Evolutionary conservation across 805 yeast species (phyloP), one percentile per base, ranked within the genome.

Genomic region (Schwanniomyces polymorphus): DNA sequence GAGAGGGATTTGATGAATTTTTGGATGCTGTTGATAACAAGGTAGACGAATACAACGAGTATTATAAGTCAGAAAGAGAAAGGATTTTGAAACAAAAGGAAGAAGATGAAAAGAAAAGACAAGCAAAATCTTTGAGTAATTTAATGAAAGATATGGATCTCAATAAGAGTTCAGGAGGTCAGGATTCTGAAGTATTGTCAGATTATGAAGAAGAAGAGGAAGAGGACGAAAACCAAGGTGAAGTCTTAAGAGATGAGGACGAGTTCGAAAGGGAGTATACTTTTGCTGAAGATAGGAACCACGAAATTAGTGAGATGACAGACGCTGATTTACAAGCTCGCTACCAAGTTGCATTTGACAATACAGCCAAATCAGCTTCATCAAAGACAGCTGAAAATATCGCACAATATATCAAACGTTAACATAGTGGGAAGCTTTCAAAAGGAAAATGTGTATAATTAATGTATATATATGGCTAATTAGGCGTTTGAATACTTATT

Each of bases 1-100:
- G 99, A 14, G 86, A 78, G 2, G 99, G 99, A 0, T 88, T 94
- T 62, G 97, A 91, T 61, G 96, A 91, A 18, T 92, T 94, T 60
- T 64, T 92, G 59, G 74, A 71, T n/a, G 87, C 89, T 1, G 94
- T 94, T 5, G 96, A 89, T 58, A 78, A 80, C 49, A 94, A 94
- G 68, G 91, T 85, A 41, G 88, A 84, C 33, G 99, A 94, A 67
- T 94, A 86, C 65, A 82, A 90, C 49, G 82, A 83, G 49, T 91
- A 76, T 58, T 94, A 94, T 65, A 82, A 82, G 59, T 84, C 84
- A 7, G 98, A 94, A 70, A 80, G 97, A 61, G 97, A 92, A 49
- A 75, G 87, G 58, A 82, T 92, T 12, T 61, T 86, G 43, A 80
- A 86, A 63, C 82, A 86, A 53, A 88, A 90, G 60, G 88, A 86